These are phyloP conservation scores for Escallonia herrerae DNA, from an alignment of 129 eudicot genomes.

Conservation along the genomic window DNA sequence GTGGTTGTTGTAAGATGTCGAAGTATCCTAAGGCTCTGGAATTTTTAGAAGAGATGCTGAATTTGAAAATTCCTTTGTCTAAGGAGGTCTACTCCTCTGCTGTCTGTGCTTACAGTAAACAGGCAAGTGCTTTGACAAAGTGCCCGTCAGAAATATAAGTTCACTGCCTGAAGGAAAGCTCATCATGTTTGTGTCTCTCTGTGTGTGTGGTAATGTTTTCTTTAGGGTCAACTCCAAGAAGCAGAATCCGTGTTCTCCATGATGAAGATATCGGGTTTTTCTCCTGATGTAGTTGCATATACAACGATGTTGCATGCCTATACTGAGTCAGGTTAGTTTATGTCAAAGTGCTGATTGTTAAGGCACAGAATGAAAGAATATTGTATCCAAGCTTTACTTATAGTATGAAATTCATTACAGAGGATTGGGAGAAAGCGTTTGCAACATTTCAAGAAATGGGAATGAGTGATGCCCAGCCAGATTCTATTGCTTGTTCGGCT, in stretches of 20 bases:
- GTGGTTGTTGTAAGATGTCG: conserved; percentile 85
- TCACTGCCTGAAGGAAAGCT: conserved; percentile 4
- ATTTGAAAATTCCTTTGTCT: conserved; percentile 47
- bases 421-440: conserved; percentile 68
- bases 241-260: conserved; percentile 65
- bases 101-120: conserved; percentile 73
- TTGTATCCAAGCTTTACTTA: not conserved
- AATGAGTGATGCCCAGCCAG: conserved; percentile 60
- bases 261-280: conserved; percentile 61
- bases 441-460: conserved; percentile 82
- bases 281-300: conserved; percentile 83
- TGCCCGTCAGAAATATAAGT: not conserved
- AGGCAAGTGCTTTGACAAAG: conserved; percentile 39
- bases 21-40: conserved; percentile 68
- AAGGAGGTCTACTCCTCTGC: conserved; percentile 86
- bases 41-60: conserved; percentile 63
- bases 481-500: conserved; percentile 82
- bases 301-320: conserved; percentile 83
- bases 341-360: not conserved
- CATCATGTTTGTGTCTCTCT: conserved; percentile 5
- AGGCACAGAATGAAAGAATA: not conserved
- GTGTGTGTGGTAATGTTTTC: not conserved
- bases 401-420: conserved; percentile 31
- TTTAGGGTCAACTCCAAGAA: conserved; percentile 66
- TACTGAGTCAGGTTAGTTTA: conserved; percentile 51